phyloP scores from a whole-genome alignment of 495 filamentous ascomycete species.

The Talaromyces nanjingensis region DNA sequence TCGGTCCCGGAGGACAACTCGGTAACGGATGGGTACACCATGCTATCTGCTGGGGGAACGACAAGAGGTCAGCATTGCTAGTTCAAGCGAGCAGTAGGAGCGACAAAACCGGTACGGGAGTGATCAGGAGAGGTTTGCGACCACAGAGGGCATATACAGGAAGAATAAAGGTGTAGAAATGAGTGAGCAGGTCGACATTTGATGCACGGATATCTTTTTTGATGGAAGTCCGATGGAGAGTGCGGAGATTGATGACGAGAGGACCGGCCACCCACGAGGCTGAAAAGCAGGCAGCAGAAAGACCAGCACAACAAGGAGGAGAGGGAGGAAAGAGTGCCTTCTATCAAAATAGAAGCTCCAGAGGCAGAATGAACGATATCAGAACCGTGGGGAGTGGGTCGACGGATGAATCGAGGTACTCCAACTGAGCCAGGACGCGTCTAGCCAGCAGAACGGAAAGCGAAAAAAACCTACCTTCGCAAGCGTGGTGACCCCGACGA shows the following conservation, averaged over 20 bases:
- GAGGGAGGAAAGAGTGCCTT: conserved; percentile 14
- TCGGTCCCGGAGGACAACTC: conserved; percentile 31
- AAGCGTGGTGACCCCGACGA: conserved; percentile 45
- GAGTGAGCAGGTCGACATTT: conserved; percentile 25
- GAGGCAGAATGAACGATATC: conserved; percentile 2
- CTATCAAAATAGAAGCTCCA: conserved; percentile 13
- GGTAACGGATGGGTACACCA: conserved; percentile 45
- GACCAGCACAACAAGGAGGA: conserved; percentile 15
- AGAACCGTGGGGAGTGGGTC: conserved; percentile 30
- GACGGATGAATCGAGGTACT: conserved; percentile 38
- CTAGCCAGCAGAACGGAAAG: conserved; percentile 16
- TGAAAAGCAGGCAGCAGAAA: conserved; percentile 10
- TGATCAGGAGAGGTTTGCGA: conserved; percentile 32
- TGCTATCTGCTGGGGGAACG: conserved; percentile 39
- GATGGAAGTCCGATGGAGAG: conserved; percentile 38
- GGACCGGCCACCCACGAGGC: conserved; percentile 11
- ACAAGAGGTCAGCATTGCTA: conserved; percentile 42
- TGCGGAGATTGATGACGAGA: conserved; percentile 23
- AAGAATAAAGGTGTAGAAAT: conserved; percentile 19
- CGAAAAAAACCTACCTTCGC: conserved; percentile 41
- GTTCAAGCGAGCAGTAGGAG: conserved; percentile 18
- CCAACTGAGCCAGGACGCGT: conserved; percentile 30
- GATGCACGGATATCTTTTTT: conserved; percentile 34
- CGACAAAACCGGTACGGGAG: conserved; percentile 14
- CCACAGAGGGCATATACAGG: conserved; percentile 19